Conservation (phyloP, 2,329 filamentous ascomycete genomes). For the Paracamarosporium sp. region DNA sequence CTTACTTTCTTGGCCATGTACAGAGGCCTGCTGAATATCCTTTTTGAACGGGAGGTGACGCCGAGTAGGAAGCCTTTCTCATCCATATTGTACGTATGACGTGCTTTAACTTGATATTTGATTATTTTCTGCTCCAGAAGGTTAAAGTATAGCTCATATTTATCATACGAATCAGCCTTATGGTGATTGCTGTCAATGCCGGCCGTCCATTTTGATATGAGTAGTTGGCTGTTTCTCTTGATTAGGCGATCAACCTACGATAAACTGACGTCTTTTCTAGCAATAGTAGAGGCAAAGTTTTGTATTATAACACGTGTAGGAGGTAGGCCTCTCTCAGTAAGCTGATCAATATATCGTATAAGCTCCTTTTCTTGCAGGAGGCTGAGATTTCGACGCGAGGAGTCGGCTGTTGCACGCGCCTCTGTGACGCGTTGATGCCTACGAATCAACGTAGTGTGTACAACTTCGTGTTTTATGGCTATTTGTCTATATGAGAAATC, state of each 20-base stretch:
- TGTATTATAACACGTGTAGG: slow-evolving; percentile 18
- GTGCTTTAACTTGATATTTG: not conserved
- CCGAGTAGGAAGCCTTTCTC: too few relatives aligned
- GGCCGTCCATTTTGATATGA: too few relatives aligned
- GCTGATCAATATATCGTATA: slow-evolving; percentile 12
- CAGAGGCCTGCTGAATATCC: too few relatives aligned
- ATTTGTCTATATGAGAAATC: not conserved
- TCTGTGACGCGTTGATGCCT: not conserved
- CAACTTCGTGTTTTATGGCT: slow-evolving; percentile 11
- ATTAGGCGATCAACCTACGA: too few relatives aligned
- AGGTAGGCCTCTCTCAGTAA: slow-evolving; percentile 9
- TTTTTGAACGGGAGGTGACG: slow-evolving; percentile 9
- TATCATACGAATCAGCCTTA: slow-evolving; percentile 11
- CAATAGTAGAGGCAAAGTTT: slow-evolving; percentile 14
- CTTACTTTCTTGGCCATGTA: not conserved
- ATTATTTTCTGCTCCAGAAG: slow-evolving; percentile 8
- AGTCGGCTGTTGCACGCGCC: too few relatives aligned
- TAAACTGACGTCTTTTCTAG: slow-evolving; percentile 7
- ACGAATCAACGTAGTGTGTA: slow-evolving; percentile 6
- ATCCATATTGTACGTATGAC: slow-evolving; percentile 16
- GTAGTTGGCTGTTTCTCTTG: too few relatives aligned
- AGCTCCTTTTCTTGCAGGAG: slow-evolving; percentile 1
- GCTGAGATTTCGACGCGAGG: not conserved
- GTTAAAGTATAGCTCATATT: slow-evolving; percentile 22
- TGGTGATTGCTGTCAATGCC: slow-evolving; percentile 8